Conservation (phyloP, 2,329 filamentous ascomycete genomes). For the Fusarium dimerum region DNA sequence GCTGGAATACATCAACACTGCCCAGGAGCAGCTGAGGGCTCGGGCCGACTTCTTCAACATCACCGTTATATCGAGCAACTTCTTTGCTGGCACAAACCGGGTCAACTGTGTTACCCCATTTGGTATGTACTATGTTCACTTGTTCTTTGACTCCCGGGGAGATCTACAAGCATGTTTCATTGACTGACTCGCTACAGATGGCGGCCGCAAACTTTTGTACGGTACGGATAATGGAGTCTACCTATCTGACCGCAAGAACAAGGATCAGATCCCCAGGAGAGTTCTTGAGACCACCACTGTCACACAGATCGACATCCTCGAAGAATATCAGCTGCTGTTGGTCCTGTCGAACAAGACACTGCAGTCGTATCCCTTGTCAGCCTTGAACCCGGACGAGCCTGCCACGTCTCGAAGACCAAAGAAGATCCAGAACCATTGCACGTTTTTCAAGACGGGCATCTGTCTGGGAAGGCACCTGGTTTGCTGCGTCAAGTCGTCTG, state of each 20-base stretch:
- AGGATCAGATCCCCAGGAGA: conserved; percentile 76
- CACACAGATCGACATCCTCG: conserved; percentile 92
- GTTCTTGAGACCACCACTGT: conserved; percentile 86
- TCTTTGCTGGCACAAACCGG: conserved; percentile 69
- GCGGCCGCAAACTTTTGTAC: conserved; percentile 89
- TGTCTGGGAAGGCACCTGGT: conserved; percentile 93
- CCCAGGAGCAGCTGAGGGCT: conserved; percentile 83
- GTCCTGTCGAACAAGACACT: conserved; percentile 93
- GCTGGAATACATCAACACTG: conserved; percentile 91
- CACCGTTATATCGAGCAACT: conserved; percentile 58
- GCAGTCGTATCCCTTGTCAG: conserved; percentile 84
- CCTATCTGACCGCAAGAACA: conserved; percentile 85
- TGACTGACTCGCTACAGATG: conserved; percentile 58
- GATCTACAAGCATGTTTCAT: not conserved
- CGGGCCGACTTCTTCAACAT: conserved; percentile 91
- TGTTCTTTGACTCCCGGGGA: not conserved
- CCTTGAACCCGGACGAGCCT: conserved; percentile 81
- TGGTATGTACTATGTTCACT: conserved; percentile 69
- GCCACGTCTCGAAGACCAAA: conserved; percentile 81
- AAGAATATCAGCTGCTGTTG: conserved; percentile 89
- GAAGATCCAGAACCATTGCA: conserved; percentile 96
- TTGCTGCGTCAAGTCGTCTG: conserved; percentile 93
- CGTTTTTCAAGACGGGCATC: conserved; percentile 97
- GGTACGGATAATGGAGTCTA: conserved; percentile 95
- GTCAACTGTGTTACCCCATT: conserved; percentile 95